Conservation (phyloP, 495 filamentous ascomycete species). For the Penicillium riverlandense region DNA sequence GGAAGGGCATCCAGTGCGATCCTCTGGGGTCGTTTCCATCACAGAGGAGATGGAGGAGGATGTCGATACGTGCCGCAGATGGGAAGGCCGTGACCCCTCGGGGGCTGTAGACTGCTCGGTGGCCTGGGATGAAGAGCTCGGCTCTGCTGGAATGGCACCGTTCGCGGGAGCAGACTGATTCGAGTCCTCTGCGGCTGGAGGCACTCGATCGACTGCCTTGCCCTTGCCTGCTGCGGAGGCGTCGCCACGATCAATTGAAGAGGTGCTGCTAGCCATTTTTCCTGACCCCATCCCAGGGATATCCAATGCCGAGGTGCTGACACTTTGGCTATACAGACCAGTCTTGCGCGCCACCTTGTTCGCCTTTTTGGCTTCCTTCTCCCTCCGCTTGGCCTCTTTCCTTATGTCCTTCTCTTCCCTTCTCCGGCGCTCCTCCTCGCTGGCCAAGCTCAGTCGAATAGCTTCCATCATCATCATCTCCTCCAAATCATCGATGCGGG, state of each 20-base stretch:
- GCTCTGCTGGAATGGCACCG: constrained; percentile 6
- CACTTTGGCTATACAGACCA: constrained; percentile 39
- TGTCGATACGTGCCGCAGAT: constrained; percentile 73
- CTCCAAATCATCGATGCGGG: constrained; percentile 78
- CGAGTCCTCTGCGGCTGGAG: constrained; percentile 6
- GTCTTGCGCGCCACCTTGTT: constrained; percentile 58
- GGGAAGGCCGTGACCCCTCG: constrained; percentile 49
- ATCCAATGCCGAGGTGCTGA: constrained; percentile 31
- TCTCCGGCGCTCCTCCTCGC: constrained; percentile 80
- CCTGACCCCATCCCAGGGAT: constrained; percentile 14
- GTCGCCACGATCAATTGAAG: constrained; percentile 31
- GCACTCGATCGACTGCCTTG: constrained; percentile 65
- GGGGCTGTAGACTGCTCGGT: constrained; percentile 16
- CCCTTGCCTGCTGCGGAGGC: constrained; percentile 55
- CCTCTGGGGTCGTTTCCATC: constrained; percentile 53
- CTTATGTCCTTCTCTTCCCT: constrained; percentile 72
- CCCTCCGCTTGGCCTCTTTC: constrained; percentile 75
- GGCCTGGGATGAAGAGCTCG: neutral
- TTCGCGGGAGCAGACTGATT: neutral
- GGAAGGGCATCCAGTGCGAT: constrained; percentile 29
- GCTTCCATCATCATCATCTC: constrained; percentile 99
- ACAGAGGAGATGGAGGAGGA: constrained; percentile 76
- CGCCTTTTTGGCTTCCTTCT: constrained; percentile 75
- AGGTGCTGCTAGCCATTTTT: constrained; percentile 31
- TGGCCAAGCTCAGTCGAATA: constrained; percentile 77